Evolutionary conservation across 2,329 filamentous ascomycete species (phyloP).

Genomic region (Basipetospora chlamydospora): DNA sequence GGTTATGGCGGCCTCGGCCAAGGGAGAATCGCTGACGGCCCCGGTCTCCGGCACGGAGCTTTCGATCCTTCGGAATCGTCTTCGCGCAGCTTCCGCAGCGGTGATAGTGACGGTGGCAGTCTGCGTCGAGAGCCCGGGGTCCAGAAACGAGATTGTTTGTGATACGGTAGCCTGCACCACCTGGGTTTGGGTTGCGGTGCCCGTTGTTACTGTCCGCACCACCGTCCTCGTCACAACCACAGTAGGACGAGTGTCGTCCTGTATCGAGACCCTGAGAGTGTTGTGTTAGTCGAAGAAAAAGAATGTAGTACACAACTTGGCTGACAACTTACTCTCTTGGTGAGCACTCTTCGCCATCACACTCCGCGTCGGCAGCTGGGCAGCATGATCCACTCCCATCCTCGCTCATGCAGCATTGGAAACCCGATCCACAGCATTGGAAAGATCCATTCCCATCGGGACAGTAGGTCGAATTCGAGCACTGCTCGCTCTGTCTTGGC

Average conservation of each 20-base stretch:
- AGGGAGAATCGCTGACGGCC: background rate
- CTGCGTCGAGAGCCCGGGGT: conserved; percentile 12
- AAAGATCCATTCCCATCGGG: conserved; percentile 1
- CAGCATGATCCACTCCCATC: conserved; percentile 2
- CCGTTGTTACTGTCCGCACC: conserved; percentile 10
- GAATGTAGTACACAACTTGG: too few species aligned
- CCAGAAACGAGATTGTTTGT: conserved; percentile 13
- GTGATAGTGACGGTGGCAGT: conserved; percentile 12
- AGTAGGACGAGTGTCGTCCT: too few species aligned
- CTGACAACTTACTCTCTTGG: background rate
- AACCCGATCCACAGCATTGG: conserved; percentile 3
- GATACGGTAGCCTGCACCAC: conserved; percentile 10
- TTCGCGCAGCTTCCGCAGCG: conserved; percentile 7
- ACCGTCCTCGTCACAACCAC: conserved; percentile 6
- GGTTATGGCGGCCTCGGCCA: background rate
- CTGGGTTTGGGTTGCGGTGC: conserved; percentile 8
- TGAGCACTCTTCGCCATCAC: conserved; percentile 1
- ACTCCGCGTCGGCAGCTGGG: background rate
- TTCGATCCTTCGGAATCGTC: conserved; percentile 3
- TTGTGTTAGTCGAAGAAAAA: background rate
- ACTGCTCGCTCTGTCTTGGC: background rate
- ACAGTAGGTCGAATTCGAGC: conserved; percentile 1
- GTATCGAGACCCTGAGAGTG: too few species aligned
- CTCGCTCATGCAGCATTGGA: background rate
- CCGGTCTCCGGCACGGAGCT: conserved; percentile 3